A percentile compares a stretch with the other conserved stretches of the same genome.
Evolutionary conservation across 108 stramenopile genomes (phyloP).

Genomic region (Cyclostephanos tholiformis): DNA sequence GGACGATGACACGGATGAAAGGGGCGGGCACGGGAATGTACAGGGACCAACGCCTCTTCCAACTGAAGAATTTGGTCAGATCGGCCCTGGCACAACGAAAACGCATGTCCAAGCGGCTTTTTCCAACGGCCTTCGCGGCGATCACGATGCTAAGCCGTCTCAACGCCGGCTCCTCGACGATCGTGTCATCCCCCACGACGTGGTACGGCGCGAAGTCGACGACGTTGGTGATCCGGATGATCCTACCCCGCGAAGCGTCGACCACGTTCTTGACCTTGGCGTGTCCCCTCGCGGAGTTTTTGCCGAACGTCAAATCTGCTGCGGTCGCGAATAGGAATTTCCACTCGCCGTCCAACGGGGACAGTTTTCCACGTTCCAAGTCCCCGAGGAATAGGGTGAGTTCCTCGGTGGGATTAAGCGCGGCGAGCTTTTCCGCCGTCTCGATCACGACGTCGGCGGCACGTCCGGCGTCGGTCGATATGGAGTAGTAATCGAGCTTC

Average conservation of each 20-base stretch:
- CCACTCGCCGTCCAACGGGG: slow-evolving; percentile 62
- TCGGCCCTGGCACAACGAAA: slow-evolving; percentile 59
- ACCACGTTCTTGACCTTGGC: slow-evolving; percentile 54
- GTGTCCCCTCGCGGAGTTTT: slow-evolving; percentile 42
- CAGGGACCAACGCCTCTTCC: slow-evolving; percentile 10
- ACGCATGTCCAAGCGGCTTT: slow-evolving; percentile 46
- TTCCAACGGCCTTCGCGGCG: slow-evolving; percentile 21
- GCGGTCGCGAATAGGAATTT: slow-evolving; percentile 65
- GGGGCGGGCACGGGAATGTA: slow-evolving; percentile 45
- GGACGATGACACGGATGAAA: slow-evolving; percentile 41
- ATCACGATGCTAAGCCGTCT: slow-evolving; percentile 27
- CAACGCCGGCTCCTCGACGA: neutral
- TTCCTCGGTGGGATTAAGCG: slow-evolving; percentile 13
- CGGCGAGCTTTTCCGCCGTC: slow-evolving; percentile 16
- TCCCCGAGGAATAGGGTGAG: slow-evolving; percentile 30
- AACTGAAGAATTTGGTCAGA: slow-evolving; percentile 43
- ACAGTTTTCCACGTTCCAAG: slow-evolving; percentile 5
- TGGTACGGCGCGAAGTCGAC: slow-evolving; percentile 17
- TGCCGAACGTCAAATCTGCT: slow-evolving; percentile 55
- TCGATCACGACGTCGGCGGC: slow-evolving; percentile 56
- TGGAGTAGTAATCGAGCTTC: slow-evolving; percentile 63
- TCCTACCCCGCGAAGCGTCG: slow-evolving; percentile 13
- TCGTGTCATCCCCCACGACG: slow-evolving; percentile 1
- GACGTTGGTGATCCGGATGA: slow-evolving; percentile 45
- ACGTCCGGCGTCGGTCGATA: slow-evolving; percentile 52